Percentiles rank a stretch among this genome's conserved stretches.
Evolutionary conservation across 1,284 basidiomycete species (phyloP).

Genomic region (Psilocybe mexicana): DNA sequence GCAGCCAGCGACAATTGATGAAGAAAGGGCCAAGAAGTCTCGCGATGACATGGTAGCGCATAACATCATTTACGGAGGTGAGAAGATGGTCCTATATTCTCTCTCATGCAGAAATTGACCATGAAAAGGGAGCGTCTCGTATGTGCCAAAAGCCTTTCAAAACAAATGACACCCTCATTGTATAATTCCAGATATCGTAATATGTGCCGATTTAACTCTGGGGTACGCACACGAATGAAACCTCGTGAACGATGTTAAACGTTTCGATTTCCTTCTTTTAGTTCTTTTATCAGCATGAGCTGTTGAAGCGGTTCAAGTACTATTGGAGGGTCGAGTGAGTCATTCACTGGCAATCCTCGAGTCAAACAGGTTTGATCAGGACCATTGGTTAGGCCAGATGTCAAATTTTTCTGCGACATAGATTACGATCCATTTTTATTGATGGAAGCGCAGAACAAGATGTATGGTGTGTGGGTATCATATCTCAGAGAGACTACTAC

Average conservation of each 20-base stretch:
- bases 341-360: constrained; percentile 27
- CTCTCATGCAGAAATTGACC: background rate
- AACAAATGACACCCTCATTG: constrained; percentile 5
- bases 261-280: constrained; percentile 27
- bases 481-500: no score
- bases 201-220: constrained; percentile 95
- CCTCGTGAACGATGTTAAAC: no score
- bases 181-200: constrained; percentile 64
- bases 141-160: constrained; percentile 24
- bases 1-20: constrained; percentile 84
- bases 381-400: constrained; percentile 58
- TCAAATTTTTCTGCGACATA: constrained; percentile 86
- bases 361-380: constrained; percentile 26
- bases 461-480: constrained; percentile 58
- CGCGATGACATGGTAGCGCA: constrained; percentile 78
- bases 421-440: constrained; percentile 88
- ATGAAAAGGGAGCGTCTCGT: constrained; percentile 62
- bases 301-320: constrained; percentile 82
- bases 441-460: constrained; percentile 88
- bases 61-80: constrained; percentile 87
- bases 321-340: constrained; percentile 89
- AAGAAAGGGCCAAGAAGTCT: constrained; percentile 67
- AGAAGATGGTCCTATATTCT: constrained; percentile 14
- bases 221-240: constrained; percentile 45
- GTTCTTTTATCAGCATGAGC: constrained; percentile 86